Percentiles rank a stretch among this genome's conserved stretches.
Conservation (phyloP, 345 rosid genomes). For the Citrus reticulata region DNA sequence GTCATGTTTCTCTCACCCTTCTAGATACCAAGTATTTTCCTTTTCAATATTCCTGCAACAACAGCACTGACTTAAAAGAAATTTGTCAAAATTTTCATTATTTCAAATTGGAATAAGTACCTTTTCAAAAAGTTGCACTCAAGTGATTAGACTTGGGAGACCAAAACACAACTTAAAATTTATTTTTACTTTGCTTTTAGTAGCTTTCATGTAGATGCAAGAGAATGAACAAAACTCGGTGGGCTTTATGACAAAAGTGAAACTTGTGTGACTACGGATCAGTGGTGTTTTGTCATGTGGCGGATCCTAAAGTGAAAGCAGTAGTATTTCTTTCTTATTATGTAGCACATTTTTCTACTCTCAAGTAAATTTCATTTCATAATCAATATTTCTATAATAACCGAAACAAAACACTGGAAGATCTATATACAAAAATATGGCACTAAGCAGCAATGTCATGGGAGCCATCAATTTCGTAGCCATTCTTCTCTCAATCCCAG, state of each 20-base stretch:
- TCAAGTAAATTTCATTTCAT: background rate
- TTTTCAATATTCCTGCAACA: too few relatives aligned
- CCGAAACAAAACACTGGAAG: background rate
- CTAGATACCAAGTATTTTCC: too few relatives aligned
- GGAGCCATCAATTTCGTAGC: slow-evolving; percentile 89
- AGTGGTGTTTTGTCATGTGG: too few relatives aligned
- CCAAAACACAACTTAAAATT: background rate
- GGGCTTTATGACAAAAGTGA: background rate
- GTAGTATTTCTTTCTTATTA: background rate
- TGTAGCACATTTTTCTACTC: background rate
- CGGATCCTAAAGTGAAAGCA: too few relatives aligned
- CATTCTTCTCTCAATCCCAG: slow-evolving; percentile 77
- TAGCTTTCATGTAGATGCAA: slow-evolving; percentile 23
- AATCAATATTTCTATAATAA: background rate
- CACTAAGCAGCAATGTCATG: slow-evolving; percentile 72
- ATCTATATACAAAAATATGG: slow-evolving; percentile 36
- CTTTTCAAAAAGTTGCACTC: slow-evolving; percentile 31
- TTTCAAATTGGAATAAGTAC: too few relatives aligned
- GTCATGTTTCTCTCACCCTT: too few relatives aligned
- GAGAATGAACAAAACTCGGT: slow-evolving; percentile 25
- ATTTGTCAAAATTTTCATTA: too few relatives aligned
- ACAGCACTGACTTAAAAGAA: too few relatives aligned
- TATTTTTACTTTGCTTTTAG: background rate
- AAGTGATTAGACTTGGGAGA: slow-evolving; percentile 4
- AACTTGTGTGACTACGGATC: too few relatives aligned